A percentile compares a stretch with the other conserved stretches of the same genome.
Evolutionary conservation across 768 basidiomycete species (phyloP).

Genomic region (Termitomyces sp.): DNA sequence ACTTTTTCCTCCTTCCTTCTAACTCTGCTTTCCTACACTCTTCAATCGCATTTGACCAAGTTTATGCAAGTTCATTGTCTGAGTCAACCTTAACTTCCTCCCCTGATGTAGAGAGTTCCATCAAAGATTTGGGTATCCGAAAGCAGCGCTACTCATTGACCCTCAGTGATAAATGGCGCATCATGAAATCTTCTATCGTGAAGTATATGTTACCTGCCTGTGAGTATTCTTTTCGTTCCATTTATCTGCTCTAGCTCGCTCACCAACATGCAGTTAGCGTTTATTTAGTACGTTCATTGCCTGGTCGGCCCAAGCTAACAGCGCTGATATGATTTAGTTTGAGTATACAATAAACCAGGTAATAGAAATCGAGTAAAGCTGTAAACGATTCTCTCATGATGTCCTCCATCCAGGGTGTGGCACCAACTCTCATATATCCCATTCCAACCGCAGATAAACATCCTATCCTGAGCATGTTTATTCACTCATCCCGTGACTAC

Average conservation of each 20-base stretch:
- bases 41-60: slow-evolving; percentile 32
- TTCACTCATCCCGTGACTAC: slow-evolving; percentile 86
- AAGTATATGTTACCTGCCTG: slow-evolving; percentile 91
- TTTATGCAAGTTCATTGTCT: slow-evolving; percentile 23
- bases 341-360: slow-evolving; percentile 92
- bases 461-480: slow-evolving; percentile 67
- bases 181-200: slow-evolving; percentile 73
- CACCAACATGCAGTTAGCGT: slow-evolving; percentile 27
- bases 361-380: slow-evolving; percentile 6
- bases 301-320: neutral
- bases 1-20: slow-evolving; percentile 72
- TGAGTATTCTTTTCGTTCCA: slow-evolving; percentile 33
- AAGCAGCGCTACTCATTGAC: slow-evolving; percentile 51
- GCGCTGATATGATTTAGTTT: slow-evolving; percentile 40
- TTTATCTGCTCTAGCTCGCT: neutral
- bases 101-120: slow-evolving; percentile 30
- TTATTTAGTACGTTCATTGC: slow-evolving; percentile 34
- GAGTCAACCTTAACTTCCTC: slow-evolving; percentile 26
- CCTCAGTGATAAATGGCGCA: slow-evolving; percentile 67
- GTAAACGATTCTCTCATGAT: neutral
- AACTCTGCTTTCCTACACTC: slow-evolving; percentile 43
- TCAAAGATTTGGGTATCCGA: slow-evolving; percentile 33
- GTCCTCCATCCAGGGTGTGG: slow-evolving; percentile 54
- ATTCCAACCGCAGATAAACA: slow-evolving; percentile 61
- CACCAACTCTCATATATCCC: slow-evolving; percentile 89